Evolutionary conservation across 805 yeast genomes (phyloP).

Genomic region (Ascoidea asiatica): DNA sequence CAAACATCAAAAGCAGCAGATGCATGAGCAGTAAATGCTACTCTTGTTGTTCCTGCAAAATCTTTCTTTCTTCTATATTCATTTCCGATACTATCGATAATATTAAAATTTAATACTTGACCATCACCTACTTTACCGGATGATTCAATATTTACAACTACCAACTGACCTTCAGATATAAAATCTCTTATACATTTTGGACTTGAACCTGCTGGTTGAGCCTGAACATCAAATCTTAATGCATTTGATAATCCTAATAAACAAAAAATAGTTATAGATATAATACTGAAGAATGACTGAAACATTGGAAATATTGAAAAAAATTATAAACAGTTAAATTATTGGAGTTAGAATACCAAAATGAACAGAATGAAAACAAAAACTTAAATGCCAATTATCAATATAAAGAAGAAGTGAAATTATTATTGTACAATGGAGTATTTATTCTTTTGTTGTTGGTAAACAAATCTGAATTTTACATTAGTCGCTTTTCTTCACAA

Average conservation of each 20-base stretch:
- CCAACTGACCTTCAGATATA: conserved; percentile 71
- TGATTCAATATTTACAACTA: conserved; percentile 69
- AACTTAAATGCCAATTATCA: no score
- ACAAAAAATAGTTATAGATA: not conserved
- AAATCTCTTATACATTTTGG: conserved; percentile 85
- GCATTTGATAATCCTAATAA: conserved; percentile 3
- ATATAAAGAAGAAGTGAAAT: no score
- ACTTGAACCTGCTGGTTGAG: not conserved
- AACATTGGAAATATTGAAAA: not conserved
- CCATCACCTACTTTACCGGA: conserved; percentile 79
- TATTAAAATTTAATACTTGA: conserved; percentile 54
- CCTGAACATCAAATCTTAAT: conserved; percentile 10
- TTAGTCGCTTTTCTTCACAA: no score
- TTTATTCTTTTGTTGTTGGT: no score
- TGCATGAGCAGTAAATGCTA: conserved; percentile 76
- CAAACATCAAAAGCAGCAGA: conserved; percentile 86
- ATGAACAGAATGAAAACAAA: not conserved
- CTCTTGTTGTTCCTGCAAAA: conserved; percentile 55
- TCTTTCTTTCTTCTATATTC: conserved; percentile 71
- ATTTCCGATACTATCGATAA: conserved; percentile 73
- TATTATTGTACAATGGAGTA: no score
- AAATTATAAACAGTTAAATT: conserved; percentile 1
- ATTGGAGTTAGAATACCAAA: not conserved
- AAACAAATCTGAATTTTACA: no score
- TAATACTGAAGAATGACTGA: not conserved